Percentiles rank a stretch among this genome's conserved stretches.
Conservation (phyloP, 345 rosid species). For the Tarenaya hassleriana region DNA sequence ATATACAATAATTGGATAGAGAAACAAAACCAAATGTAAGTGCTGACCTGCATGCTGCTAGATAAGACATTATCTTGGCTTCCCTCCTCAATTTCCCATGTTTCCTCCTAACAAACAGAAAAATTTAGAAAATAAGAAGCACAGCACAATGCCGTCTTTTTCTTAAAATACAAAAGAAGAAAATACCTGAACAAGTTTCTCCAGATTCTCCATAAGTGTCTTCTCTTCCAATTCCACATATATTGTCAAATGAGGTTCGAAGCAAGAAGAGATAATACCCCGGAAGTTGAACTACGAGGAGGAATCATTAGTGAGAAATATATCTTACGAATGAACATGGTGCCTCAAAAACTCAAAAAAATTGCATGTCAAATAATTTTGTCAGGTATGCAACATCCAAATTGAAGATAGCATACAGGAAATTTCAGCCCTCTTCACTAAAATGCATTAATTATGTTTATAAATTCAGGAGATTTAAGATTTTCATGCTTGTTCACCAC, state of each 20-base stretch:
- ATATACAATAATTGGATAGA: background rate
- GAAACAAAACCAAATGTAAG: background rate
- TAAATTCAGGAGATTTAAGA: constrained; percentile 1
- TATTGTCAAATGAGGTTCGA: constrained; percentile 83
- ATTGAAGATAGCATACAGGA: constrained; percentile 7
- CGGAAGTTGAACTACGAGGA: constrained; percentile 87
- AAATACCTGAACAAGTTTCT: constrained; percentile 89
- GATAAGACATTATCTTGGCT: constrained; percentile 87
- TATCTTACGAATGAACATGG: constrained; percentile 9
- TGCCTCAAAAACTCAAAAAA: constrained; percentile 18
- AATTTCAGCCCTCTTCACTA: background rate
- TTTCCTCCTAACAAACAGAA: constrained; percentile 62
- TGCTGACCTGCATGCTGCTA: constrained; percentile 90
- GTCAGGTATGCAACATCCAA: background rate
- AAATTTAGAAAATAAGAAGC: constrained; percentile 15
- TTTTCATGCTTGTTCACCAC: constrained; percentile 9
- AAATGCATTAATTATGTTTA: constrained; percentile 17
- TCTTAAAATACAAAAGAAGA: constrained; percentile 9
- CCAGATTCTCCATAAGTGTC: constrained; percentile 93
- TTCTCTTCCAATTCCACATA: constrained; percentile 94
- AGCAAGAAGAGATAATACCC: constrained; percentile 95
- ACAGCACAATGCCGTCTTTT: constrained; percentile 18
- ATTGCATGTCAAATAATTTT: constrained; percentile 13
- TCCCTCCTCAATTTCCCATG: constrained; percentile 97
- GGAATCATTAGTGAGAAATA: constrained; percentile 20